Base-by-base conservation (phyloP, 805 yeast species). In the Millerago galiae region DNA sequence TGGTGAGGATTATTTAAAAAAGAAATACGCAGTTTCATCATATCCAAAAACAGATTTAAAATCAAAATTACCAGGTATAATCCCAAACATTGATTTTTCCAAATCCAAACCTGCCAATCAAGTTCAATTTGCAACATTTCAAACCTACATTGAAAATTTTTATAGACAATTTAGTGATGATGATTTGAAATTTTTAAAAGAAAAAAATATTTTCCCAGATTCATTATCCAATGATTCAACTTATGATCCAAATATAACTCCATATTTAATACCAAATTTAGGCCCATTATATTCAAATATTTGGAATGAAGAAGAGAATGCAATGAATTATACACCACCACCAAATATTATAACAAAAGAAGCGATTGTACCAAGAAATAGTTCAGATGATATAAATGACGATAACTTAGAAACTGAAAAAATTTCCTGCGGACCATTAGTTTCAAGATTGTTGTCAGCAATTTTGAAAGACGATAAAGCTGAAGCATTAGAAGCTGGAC, bases 381-480 rank as follows among this genome's bases (percentile, higher is more conserved):
- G 81, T 1, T 67, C 80, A 1, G 79, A 74, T 17, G 71, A 68
- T 24, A 53, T 85, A 35, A 67, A 63, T 24, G 95, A 84, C 53
- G 80, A 75, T 5, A 60, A 65, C 1, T 61, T 90, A 43, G 91
- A 85, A 49, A 72, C 82, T 0, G 91, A 85, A 44, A 79, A 75
- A 17, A 68, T 91, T 1, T 82, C 95, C 1, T 83, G 95, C 59
- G 99, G 99, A 1, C 98, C 99, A 1, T 69, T 91, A 29, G 82
- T 95, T 0, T 81, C 90, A 18, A 73, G 99, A 45, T 67, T 91
- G 35, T 60, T 91, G 40, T 77, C 95, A 5, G 98, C 97, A 0
- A 70, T 91, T 10, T 65, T 89, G 42, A 71, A 75, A 49, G 74
- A 74, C 34, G 58, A 52, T 24, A 45, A 35, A 14, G 42, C 28